Evolutionary conservation across 768 basidiomycete genomes (phyloP), one percentile per base, ranked within the genome.

Genomic region (Baorangia bicolor): DNA sequence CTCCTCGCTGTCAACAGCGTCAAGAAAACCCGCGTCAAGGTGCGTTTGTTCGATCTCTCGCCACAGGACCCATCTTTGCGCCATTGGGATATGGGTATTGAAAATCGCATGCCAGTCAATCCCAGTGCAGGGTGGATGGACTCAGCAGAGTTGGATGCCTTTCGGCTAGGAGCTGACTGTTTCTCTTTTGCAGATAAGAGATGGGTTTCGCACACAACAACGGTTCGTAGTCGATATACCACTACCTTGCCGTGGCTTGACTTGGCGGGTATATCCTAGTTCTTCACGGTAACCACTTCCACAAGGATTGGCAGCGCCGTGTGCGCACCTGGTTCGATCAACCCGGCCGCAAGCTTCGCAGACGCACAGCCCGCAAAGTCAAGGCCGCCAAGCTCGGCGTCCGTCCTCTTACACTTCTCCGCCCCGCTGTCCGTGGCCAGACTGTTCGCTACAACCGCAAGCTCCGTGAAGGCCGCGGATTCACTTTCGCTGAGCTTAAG

Each of bases 251-350:
- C 34, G 34, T n/a, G 5, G 27, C 39, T 63, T 66, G 44, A 69
- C 52, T 25, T 25, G 40, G 20, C 31, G 33, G 31, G 11, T 20
- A 31, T 57, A 31, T 60, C 45, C 55, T 44, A 90, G 92, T 91
- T 79, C 91, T 96, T 75, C 94, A 86, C 78, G 83, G 76, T 67
- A 94, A 94, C 77, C 94, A 97, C 75, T 94, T 94, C 85, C 92
- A 86, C 81, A 98, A 98, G 87, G 95, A 98, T 75, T 98, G 95
- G 95, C 96, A 98, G 77, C 83, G 87, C 70, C 90, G 89, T 63
- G 94, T 96, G 67, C 88, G 88, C 76, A 96, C 93, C 71, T 94
- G 95, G 95, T 98, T 98, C 74, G 91, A 98, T 81, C 97, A 99
- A 78, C 94, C 97, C 54, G 96, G 95, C 46, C 90, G 92, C 73